A percentile compares a stretch with the other conserved stretches of the same genome.
Evolutionary conservation across 192 early-diverging fungal species (phyloP).

Genomic region (Spinellus fusiger): DNA sequence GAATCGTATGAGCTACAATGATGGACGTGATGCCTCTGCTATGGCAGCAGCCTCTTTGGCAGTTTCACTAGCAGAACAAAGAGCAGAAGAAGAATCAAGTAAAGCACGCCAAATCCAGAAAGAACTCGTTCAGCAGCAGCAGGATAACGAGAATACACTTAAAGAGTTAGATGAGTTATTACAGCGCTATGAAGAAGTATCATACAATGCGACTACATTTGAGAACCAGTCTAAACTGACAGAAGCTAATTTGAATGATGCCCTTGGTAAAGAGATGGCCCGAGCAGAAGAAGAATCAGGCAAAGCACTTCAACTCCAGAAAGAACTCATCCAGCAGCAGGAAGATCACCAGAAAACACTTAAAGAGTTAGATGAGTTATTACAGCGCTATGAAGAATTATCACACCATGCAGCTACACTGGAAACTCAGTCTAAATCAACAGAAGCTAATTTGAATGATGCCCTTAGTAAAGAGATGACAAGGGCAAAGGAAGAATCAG

Average conservation of each 20-base stretch:
- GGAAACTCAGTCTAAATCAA: too few species aligned
- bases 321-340: too few species aligned
- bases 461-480: neutral
- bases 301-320: too few species aligned
- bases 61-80: neutral
- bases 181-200: slow-evolving; percentile 14
- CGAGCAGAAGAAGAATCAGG: too few species aligned
- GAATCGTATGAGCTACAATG: slow-evolving; percentile 4
- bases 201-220: slow-evolving; percentile 4
- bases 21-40: neutral
- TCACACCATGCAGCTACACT: too few species aligned
- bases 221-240: too few species aligned
- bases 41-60: neutral
- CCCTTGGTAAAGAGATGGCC: neutral
- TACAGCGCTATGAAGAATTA: too few species aligned
- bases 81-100: slow-evolving; percentile 3
- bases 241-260: too few species aligned
- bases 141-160: slow-evolving; percentile 3
- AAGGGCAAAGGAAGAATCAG: too few species aligned
- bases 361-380: too few species aligned
- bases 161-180: slow-evolving; percentile 22
- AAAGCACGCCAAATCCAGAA: slow-evolving; percentile 4
- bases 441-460: too few species aligned
- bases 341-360: too few species aligned
- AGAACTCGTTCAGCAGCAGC: neutral